These are phyloP conservation scores for Ochetophila trinervis DNA, from an alignment of 306 rosid genomes.

Conservation along the genomic window DNA sequence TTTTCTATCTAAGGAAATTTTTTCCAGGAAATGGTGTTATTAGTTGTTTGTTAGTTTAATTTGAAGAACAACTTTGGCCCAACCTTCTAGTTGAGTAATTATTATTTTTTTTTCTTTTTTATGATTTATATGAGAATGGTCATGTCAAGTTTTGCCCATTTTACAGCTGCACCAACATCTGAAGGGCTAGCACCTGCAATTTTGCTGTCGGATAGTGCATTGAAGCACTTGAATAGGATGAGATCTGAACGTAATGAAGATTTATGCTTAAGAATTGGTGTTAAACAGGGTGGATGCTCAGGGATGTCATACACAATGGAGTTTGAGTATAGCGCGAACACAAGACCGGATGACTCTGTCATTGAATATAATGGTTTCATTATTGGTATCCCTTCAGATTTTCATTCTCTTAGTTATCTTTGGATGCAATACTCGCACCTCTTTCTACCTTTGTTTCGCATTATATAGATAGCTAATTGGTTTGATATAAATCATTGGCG, in stretches of 20 bases:
- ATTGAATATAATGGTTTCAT: conserved; percentile 77
- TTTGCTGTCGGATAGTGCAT: conserved; percentile 61
- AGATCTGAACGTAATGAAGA: conserved; percentile 66
- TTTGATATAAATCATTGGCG: not conserved
- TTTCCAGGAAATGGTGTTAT: not conserved
- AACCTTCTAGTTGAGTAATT: not conserved
- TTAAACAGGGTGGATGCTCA: conserved; percentile 97
- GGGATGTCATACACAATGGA: conserved; percentile 98
- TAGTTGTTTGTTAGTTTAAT: not conserved
- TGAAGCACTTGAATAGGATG: conserved; percentile 91
- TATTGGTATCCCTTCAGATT: conserved; percentile 50
- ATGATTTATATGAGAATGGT: not conserved
- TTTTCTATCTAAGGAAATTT: not conserved
- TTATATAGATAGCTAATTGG: not conserved
- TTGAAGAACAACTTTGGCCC: not conserved
- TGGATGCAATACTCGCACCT: not conserved
- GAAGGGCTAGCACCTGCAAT: conserved; percentile 49
- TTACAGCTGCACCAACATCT: conserved; percentile 42
- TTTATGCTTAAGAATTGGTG: conserved; percentile 91
- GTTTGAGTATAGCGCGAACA: conserved; percentile 66
- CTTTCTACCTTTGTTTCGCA: not conserved
- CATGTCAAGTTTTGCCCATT: not conserved
- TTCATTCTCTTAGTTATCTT: conserved; percentile 1
- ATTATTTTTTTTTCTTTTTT: not conserved
- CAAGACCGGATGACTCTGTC: conserved; percentile 78